These are phyloP conservation scores for Pisolithus sp. DNA, from an alignment of 768 basidiomycete genomes.

Conservation along the genomic window DNA sequence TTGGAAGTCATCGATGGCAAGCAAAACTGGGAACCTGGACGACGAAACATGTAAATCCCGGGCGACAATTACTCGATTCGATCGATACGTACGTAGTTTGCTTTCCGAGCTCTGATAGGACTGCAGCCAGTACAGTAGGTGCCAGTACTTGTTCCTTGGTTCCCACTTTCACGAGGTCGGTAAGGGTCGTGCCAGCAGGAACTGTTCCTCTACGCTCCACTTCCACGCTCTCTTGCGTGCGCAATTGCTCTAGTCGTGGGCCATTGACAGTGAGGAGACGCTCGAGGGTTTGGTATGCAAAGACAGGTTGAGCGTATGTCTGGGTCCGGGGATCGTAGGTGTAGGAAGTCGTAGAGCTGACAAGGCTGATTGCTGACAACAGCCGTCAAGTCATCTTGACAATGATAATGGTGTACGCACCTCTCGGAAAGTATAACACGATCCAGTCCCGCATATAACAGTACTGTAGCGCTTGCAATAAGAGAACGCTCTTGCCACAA, in stretches of 20 bases:
- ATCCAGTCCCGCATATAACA: conserved; percentile 64
- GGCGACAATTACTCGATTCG: background rate
- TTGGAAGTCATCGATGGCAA: conserved; percentile 88
- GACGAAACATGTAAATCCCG: background rate
- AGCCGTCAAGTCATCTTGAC: background rate
- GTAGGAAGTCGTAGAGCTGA: conserved; percentile 71
- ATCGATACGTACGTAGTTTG: conserved; percentile 48
- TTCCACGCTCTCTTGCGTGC: conserved; percentile 34
- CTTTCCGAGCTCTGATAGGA: conserved; percentile 54
- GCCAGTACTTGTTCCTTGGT: conserved; percentile 46
- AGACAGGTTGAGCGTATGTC: conserved; percentile 68
- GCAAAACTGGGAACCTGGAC: conserved; percentile 64
- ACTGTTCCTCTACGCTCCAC: conserved; percentile 44
- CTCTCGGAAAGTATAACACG: conserved; percentile 78
- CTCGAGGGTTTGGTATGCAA: conserved; percentile 57
- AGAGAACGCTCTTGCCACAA: conserved; percentile 72
- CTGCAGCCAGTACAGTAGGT: conserved; percentile 47
- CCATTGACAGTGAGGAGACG: conserved; percentile 58
- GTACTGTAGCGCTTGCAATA: conserved; percentile 74
- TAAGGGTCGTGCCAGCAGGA: conserved; percentile 42
- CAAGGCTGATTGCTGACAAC: conserved; percentile 45
- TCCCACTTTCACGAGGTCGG: conserved; percentile 53
- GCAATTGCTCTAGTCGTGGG: conserved; percentile 35
- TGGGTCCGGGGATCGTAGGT: conserved; percentile 69
- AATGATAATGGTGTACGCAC: conserved; percentile 31